Base-by-base conservation (phyloP, 306 rosid species). In the Cicer judaicum region DNA sequence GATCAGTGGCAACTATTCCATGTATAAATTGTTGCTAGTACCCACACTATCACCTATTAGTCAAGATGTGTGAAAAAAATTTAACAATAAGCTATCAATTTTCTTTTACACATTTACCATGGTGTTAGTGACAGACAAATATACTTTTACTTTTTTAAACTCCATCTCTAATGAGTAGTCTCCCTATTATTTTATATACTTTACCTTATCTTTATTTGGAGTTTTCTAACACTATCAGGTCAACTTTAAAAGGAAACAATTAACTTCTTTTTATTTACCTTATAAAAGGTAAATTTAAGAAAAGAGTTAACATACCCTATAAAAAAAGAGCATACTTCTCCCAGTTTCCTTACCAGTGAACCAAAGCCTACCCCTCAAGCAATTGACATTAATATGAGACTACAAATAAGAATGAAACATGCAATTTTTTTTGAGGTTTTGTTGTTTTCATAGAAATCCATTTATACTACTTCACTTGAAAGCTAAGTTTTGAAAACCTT, bases 31-130 rank as follows among this genome's bases (percentile, higher is more conserved):
- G 43, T 21, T n/a, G 8, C 15, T 18, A 7, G 67, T 41, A 8
- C 8, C 19, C 19, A 54, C 14, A 54, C 24, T 55, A 18, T 41
- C 76, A 40, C 42, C 19, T 21, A 10, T 56, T 21, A 56, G 63
- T 56, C 38, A 21, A 8, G 39, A 57, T 21, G 15, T 39, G 49
- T 38, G 12, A 50, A 69, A 52, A n/a, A 38, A 15, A 16, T 7
- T 38, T 38, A 3, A 42, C 18, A 42, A 41, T 42, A 41, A 72
- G 24, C 50, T 53, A 34, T 34, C 9, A 69, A 34, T 48, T 47
- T 34, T 46, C 6, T 60, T 73, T 60, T 46, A 43, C 19, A 72
- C 44, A 57, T n/a, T 42, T 57, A 72, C 39, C 10, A 56, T 57
- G 67, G n/a, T 29, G 47, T n/a, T 57, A 55, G n/a, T 29, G 47